These are phyloP conservation scores for Hirsutella minnesotensis DNA, from an alignment of 2,329 filamentous ascomycete species.

Conservation along the genomic window DNA sequence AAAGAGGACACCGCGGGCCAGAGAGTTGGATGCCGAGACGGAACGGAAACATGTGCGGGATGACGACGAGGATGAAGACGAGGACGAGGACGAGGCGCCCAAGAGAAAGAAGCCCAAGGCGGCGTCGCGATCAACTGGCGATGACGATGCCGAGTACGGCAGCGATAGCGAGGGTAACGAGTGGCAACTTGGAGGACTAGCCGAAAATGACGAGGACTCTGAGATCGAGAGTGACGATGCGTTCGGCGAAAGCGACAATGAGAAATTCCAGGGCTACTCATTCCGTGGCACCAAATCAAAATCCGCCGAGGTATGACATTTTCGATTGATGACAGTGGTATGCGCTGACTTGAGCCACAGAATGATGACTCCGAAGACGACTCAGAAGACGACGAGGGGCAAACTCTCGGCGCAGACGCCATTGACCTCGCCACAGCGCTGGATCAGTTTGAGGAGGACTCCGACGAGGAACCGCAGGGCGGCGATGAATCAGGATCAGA, in stretches of 20 bases:
- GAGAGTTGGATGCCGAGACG: constrained; percentile 37
- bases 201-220: constrained; percentile 47
- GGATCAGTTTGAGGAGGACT: constrained; percentile 40
- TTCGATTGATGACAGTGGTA: background rate
- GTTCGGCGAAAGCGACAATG: constrained; percentile 80
- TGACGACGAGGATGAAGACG: constrained; percentile 32
- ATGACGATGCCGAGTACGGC: constrained; percentile 56
- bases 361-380: constrained; percentile 33
- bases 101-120: constrained; percentile 29
- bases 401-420: constrained; percentile 46
- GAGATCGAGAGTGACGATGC: constrained; percentile 64
- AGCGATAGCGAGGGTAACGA: constrained; percentile 79
- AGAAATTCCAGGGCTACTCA: constrained; percentile 64
- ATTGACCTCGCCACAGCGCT: constrained; percentile 47
- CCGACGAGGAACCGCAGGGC: constrained; percentile 34
- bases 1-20: constrained; percentile 36
- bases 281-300: constrained; percentile 36
- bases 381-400: constrained; percentile 45
- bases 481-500: constrained; percentile 30
- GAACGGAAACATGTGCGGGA: constrained; percentile 32
- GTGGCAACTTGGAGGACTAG: constrained; percentile 61
- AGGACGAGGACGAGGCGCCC: constrained; percentile 33
- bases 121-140: constrained; percentile 27
- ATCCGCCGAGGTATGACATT: constrained; percentile 15
- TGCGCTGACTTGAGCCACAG: background rate